Evolutionary conservation across 2,329 filamentous ascomycete genomes (phyloP).

Genomic region (Fusarium globosum): DNA sequence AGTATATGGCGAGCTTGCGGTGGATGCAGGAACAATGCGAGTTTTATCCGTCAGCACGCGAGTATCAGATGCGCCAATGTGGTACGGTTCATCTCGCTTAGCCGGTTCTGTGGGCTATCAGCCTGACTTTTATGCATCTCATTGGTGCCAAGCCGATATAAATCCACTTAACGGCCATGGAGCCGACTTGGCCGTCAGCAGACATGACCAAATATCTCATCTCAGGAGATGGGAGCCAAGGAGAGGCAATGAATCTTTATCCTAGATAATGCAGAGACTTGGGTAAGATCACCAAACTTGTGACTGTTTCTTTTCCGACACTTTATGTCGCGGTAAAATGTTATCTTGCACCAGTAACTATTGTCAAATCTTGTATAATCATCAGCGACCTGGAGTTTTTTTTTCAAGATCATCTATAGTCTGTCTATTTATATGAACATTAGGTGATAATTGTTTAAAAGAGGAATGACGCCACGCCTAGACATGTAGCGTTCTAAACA

Average conservation of each 20-base stretch:
- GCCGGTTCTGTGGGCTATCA: not conserved
- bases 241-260: not conserved
- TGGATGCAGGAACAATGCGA: not conserved
- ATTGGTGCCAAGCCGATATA: not conserved
- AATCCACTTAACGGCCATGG: not conserved
- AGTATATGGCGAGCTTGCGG: rapidly evolving
- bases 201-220: too few relatives aligned
- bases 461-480: too few relatives aligned
- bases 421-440: too few relatives aligned
- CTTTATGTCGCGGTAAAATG: too few relatives aligned
- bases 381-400: too few relatives aligned
- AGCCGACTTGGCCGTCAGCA: slow-evolving; percentile 4
- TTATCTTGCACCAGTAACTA: not conserved
- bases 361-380: too few relatives aligned
- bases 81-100: slow-evolving; percentile 4
- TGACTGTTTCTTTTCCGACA: not conserved
- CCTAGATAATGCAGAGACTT: not conserved
- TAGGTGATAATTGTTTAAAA: not conserved
- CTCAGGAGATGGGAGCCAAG: not conserved
- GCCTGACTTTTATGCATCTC: not conserved
- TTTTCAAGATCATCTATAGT: too few relatives aligned
- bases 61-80: not conserved
- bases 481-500: rapidly evolving
- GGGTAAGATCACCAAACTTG: rapidly evolving
- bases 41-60: not conserved